Base-by-base conservation (phyloP, 2,329 filamentous ascomycete species). In the Hypoxylon sp. region DNA sequence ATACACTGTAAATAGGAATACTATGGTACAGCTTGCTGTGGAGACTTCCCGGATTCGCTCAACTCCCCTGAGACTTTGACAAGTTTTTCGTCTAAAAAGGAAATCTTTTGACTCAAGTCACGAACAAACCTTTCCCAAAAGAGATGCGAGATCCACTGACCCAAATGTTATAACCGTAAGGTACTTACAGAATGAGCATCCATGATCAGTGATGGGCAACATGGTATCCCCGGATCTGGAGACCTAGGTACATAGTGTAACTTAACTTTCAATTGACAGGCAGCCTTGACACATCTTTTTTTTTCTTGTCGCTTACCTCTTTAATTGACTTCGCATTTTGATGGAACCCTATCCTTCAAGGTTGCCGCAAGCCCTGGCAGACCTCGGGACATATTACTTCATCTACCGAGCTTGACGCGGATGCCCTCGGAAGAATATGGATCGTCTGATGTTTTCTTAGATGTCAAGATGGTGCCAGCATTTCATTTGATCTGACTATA, bases 161-260 rank as follows among this genome's bases (percentile, higher is more conserved):
- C 60, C 68, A 68, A 43, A 59, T 19, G 32, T 60, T 60, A 41
- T 55, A 48, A 50, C 65, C 49, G 53, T 49, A 43, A 63, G 65
- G 67, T 69, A 69, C 67, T 56, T 58, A 69, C 53, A 51, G 25
- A 46, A 60, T 34, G 30, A 45, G 38, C 21, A 63, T 55, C 53
- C 63, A 63, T 69, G 63, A 67, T 67, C 59, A 61, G 41, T 67
- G 67, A 69, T 69, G 67, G 36, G 50, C 62, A 63, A 52, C 68
- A 70, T 70, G 68, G 68, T 66, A 68, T 68, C 65, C 68, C 68
- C 65, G 68, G 65, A 68, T 67, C 68, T 68, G n/a, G 55, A 34
- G 65, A 68, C 65, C 9, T 48, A 46, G 64, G 50, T 69, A 69
- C 66, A 30, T 30, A 30, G 28, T 30, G 28, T 30, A 30, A 30